Conservation (phyloP, 306 rosid species). For the Trifolium pratense region DNA sequence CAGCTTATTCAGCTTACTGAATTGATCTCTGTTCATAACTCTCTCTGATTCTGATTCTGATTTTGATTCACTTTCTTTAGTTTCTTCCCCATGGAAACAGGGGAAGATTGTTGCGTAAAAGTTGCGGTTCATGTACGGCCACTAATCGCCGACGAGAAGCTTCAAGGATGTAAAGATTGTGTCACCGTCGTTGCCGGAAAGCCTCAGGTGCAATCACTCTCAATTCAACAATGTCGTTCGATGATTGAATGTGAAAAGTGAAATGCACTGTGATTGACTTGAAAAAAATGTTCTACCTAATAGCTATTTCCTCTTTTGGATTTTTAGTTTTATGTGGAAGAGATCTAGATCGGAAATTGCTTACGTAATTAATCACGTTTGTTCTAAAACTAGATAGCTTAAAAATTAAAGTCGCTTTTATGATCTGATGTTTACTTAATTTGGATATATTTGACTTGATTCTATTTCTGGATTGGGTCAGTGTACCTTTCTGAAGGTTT, state of each 20-base stretch:
- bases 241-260: conserved; percentile 11
- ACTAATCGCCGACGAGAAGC: conserved; percentile 91
- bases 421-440: conserved; percentile 46
- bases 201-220: conserved; percentile 81
- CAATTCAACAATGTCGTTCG: conserved; percentile 35
- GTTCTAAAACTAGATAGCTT: conserved; percentile 28
- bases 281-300: not conserved
- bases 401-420: conserved; percentile 35
- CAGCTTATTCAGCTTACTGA: not conserved
- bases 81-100: conserved; percentile 77
- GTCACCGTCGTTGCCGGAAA: conserved; percentile 86
- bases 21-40: conserved; percentile 29
- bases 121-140: conserved; percentile 98
- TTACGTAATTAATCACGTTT: conserved; percentile 33
- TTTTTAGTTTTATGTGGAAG: not conserved
- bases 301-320: conserved; percentile 32
- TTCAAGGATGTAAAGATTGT: conserved; percentile 97
- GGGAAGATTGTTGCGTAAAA: conserved; percentile 91
- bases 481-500: conserved; percentile 40
- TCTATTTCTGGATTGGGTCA: conserved; percentile 27
- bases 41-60: conserved; percentile 1
- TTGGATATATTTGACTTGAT: conserved; percentile 36
- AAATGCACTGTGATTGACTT: conserved; percentile 40
- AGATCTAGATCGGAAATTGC: conserved; percentile 57
- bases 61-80: not conserved